A percentile compares a stretch with the other conserved stretches of the same genome.
These are phyloP conservation scores for Starmerella tilneyi DNA, from an alignment of 805 yeast species.

Conservation along the genomic window DNA sequence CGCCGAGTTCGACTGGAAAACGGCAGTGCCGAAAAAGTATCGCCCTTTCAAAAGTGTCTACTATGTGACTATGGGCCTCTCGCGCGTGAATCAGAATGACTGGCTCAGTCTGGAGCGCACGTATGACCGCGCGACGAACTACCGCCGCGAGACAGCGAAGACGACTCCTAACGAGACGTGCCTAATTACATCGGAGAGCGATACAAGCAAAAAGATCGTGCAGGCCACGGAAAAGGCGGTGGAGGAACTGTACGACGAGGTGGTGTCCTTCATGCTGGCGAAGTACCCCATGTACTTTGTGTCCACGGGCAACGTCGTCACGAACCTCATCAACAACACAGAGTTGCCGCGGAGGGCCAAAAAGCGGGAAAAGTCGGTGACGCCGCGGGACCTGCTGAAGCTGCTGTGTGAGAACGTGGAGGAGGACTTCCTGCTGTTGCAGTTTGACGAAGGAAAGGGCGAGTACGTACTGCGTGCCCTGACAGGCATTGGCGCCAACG, in stretches of 20 bases:
- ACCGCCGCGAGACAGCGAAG: constrained; percentile 28
- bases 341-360: constrained; percentile 19
- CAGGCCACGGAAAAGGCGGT: constrained; percentile 33
- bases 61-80: constrained; percentile 54
- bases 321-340: constrained; percentile 17
- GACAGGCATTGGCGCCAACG: constrained; percentile 57
- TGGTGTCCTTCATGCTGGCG: constrained; percentile 34
- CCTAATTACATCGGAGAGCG: constrained; percentile 8
- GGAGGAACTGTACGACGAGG: constrained; percentile 41
- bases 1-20: constrained; percentile 12
- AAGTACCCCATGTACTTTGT: constrained; percentile 49
- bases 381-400: constrained; percentile 16
- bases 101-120: constrained; percentile 52
- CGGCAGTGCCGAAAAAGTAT: constrained; percentile 26
- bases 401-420: constrained; percentile 36
- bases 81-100: constrained; percentile 40
- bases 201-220: constrained; percentile 9
- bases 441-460: constrained; percentile 14
- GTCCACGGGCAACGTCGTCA: constrained; percentile 23
- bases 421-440: constrained; percentile 49
- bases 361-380: constrained; percentile 5
- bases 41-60: constrained; percentile 53
- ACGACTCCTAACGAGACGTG: constrained; percentile 14
- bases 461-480: constrained; percentile 47
- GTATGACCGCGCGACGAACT: constrained; percentile 32